A percentile compares a stretch with the other conserved stretches of the same genome.
These are phyloP conservation scores for Rhynchosporium agropyri DNA, from an alignment of 2,329 filamentous ascomycete genomes.

Conservation along the genomic window DNA sequence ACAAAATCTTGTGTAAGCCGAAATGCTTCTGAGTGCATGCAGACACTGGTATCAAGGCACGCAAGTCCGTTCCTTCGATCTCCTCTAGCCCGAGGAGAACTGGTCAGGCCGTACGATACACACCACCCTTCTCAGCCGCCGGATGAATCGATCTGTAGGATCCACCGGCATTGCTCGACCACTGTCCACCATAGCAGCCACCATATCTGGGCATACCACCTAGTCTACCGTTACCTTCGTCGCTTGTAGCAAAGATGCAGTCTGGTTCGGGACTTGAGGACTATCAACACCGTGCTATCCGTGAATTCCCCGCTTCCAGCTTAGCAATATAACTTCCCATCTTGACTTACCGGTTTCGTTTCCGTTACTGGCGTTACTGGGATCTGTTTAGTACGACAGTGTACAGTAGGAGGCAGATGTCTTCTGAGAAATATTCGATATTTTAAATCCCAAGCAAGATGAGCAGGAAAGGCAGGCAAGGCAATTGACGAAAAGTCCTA, in stretches of 20 bases:
- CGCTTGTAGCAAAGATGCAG: slow-evolving; percentile 8
- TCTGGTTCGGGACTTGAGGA: not conserved
- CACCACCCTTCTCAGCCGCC: slow-evolving; percentile 13
- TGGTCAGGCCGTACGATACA: slow-evolving; percentile 5
- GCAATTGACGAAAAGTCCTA: not conserved
- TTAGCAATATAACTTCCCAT: not conserved
- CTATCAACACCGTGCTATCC: not conserved
- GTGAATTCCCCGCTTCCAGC: slow-evolving; percentile 1
- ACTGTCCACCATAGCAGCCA: slow-evolving; percentile 5
- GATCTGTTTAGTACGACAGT: too few relatives aligned
- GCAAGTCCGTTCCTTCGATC: not conserved
- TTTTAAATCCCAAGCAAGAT: too few relatives aligned
- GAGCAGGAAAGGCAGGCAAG: slow-evolving; percentile 3
- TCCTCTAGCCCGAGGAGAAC: slow-evolving; percentile 6
- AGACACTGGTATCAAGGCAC: not conserved
- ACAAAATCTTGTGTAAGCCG: not conserved
- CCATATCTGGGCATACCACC: not conserved
- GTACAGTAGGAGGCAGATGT: too few relatives aligned
- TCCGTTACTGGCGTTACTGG: not conserved
- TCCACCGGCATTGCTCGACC: slow-evolving; percentile 10
- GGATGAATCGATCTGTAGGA: slow-evolving; percentile 14
- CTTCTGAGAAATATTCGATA: too few relatives aligned
- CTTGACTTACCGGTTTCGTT: slow-evolving; percentile 3
- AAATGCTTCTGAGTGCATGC: slow-evolving; percentile 3
- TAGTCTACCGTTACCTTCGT: slow-evolving; percentile 8